These are phyloP conservation scores for Vitis amurensis DNA, from an alignment of 164 flowering plant species.

Conservation along the genomic window DNA sequence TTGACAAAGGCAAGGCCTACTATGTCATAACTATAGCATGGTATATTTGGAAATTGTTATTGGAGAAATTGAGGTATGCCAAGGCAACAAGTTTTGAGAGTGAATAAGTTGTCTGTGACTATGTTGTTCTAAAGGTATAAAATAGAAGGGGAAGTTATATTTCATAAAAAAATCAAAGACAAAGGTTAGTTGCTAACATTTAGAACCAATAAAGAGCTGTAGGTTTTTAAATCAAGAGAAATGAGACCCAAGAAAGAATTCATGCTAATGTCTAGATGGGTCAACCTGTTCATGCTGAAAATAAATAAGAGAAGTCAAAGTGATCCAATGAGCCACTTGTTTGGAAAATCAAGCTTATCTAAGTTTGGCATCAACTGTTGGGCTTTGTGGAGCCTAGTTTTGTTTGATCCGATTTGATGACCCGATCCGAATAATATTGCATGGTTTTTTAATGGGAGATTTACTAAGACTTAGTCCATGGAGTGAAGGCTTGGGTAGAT, in stretches of 20 bases:
- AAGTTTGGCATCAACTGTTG: slow-evolving; percentile 41
- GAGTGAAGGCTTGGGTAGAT: too few species aligned
- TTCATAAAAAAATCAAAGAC: too few species aligned
- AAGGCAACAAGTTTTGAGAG: slow-evolving; percentile 40
- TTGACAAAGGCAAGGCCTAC: slow-evolving; percentile 39
- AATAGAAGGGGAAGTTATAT: slow-evolving; percentile 43
- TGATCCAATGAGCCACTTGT: slow-evolving; percentile 43
- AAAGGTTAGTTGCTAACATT: too few species aligned
- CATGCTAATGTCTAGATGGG: slow-evolving; percentile 47
- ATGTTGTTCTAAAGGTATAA: slow-evolving; percentile 62
- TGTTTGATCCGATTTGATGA: too few species aligned
- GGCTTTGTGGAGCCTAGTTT: too few species aligned
- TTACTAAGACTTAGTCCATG: too few species aligned
- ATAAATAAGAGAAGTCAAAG: slow-evolving; percentile 33
- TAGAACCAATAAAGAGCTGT: slow-evolving; percentile 42
- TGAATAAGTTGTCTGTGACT: slow-evolving; percentile 31
- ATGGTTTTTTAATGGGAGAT: too few species aligned
- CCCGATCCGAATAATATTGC: too few species aligned
- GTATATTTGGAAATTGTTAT: slow-evolving; percentile 43
- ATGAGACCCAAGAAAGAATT: slow-evolving; percentile 50
- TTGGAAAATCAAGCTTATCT: slow-evolving; percentile 48
- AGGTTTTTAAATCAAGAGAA: slow-evolving; percentile 12
- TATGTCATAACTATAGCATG: slow-evolving; percentile 46
- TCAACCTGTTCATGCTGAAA: slow-evolving; percentile 38
- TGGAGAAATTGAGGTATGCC: slow-evolving; percentile 59